Percentiles rank a stretch among this genome's conserved stretches.
Conservation (phyloP, 306 rosid species). For the Fragaria nilgerrensis region DNA sequence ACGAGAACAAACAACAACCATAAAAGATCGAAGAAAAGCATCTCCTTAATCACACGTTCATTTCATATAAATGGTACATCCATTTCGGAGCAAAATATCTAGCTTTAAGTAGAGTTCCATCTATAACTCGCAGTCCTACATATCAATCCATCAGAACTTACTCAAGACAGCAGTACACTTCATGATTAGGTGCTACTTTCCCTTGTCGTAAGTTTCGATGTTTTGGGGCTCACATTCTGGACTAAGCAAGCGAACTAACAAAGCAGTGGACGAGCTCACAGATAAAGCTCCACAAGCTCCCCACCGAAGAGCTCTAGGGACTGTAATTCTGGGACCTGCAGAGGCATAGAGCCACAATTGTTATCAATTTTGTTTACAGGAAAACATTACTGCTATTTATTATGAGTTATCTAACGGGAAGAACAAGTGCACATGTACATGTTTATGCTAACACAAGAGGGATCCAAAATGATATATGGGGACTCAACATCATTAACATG, state of each 20-base stretch:
- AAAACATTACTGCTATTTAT: background rate
- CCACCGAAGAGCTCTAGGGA: conserved; percentile 86
- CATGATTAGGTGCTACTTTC: conserved; percentile 32
- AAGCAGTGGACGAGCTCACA: conserved; percentile 70
- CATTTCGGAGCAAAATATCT: background rate
- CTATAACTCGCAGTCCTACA: background rate
- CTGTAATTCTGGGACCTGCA: conserved; percentile 84
- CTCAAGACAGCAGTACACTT: background rate
- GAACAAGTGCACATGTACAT: background rate
- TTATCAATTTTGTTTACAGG: background rate
- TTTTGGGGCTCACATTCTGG: conserved; percentile 99
- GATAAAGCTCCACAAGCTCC: conserved; percentile 83
- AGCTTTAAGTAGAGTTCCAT: background rate
- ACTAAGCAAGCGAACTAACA: conserved; percentile 79
- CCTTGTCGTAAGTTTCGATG: conserved; percentile 82
- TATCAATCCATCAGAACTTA: background rate
- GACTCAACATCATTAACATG: background rate
- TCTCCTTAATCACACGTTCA: background rate
- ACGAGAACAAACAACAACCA: background rate
- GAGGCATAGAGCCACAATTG: conserved; percentile 12
- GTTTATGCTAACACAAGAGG: background rate
- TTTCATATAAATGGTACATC: background rate
- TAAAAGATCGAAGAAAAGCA: background rate
- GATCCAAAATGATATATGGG: background rate
- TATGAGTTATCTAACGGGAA: background rate